Evolutionary conservation across 2,329 filamentous ascomycete species (phyloP).

Genomic region (Fusarium sp.): DNA sequence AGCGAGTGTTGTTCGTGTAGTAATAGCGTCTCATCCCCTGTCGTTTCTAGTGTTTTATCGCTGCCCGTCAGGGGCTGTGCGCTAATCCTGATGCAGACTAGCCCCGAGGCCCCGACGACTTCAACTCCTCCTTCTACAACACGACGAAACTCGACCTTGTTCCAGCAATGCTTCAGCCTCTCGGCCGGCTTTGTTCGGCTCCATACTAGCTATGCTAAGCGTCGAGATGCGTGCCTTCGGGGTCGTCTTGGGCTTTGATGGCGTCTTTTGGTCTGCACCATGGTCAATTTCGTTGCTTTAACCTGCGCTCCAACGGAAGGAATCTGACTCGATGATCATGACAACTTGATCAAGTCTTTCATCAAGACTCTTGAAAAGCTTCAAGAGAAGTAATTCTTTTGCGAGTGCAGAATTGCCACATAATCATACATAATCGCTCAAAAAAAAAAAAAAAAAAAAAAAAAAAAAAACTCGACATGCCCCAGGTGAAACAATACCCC

Average conservation of each 20-base stretch:
- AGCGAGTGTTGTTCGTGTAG: conserved; percentile 14
- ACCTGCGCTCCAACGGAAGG: background rate
- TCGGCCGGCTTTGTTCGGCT: conserved; percentile 9
- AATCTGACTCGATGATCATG: background rate
- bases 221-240: background rate
- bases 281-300: background rate
- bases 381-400: conserved; percentile 5
- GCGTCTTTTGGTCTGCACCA: background rate
- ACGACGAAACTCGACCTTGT: conserved; percentile 59
- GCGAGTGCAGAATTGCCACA: conserved; percentile 6
- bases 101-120: conserved; percentile 21
- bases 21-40: conserved; percentile 26
- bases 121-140: conserved; percentile 42
- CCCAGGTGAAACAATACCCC: conserved; percentile 34
- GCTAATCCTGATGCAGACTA: conserved; percentile 22
- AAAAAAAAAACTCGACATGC: conserved; percentile 15
- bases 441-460: conserved; percentile 3
- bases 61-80: conserved; percentile 11
- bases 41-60: conserved; percentile 35
- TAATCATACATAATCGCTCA: conserved; percentile 6
- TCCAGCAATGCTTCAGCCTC: conserved; percentile 60
- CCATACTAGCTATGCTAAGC: conserved; percentile 3
- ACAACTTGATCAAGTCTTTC: background rate
- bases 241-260: background rate
- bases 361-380: background rate